Conservation (phyloP, 164 flowering plant genomes). For the Pachysandra terminalis region DNA sequence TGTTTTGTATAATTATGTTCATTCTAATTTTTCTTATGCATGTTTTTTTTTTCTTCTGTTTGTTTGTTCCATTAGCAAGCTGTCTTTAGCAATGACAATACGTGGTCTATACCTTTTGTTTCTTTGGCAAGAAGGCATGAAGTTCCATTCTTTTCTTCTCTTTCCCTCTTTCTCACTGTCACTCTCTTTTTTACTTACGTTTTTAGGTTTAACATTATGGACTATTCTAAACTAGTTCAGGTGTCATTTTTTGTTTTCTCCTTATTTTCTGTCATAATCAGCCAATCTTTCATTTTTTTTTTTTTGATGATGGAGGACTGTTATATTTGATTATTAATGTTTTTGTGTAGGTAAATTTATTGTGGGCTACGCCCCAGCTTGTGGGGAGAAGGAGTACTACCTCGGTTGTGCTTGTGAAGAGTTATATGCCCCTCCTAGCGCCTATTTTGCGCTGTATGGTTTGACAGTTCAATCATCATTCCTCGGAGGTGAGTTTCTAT, state of each 20-base stretch:
- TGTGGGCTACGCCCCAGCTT: slow-evolving; percentile 59
- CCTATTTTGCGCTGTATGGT: slow-evolving; percentile 79
- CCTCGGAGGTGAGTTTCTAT: slow-evolving; percentile 66
- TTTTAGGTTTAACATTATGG: no score
- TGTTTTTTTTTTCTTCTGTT: no score
- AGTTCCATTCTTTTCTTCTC: no score
- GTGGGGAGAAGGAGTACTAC: slow-evolving; percentile 89
- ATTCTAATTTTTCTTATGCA: no score
- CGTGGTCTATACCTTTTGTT: no score
- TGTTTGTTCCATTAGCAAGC: no score
- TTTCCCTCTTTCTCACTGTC: no score
- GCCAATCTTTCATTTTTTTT: not conserved
- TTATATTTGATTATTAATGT: not conserved
- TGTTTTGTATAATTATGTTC: no score
- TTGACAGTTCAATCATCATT: slow-evolving; percentile 83
- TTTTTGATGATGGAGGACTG: not conserved
- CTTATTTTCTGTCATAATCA: no score
- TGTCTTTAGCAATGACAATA: no score
- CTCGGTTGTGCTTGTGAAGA: slow-evolving; percentile 88
- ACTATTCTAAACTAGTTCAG: not conserved
- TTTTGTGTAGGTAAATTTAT: slow-evolving; percentile 68
- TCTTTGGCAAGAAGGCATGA: no score
- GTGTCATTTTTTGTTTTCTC: not conserved
- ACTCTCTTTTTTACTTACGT: no score
- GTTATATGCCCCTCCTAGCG: slow-evolving; percentile 90